These are phyloP conservation scores for Orychophragmus violaceus DNA, from an alignment of 345 rosid species.

Conservation along the genomic window DNA sequence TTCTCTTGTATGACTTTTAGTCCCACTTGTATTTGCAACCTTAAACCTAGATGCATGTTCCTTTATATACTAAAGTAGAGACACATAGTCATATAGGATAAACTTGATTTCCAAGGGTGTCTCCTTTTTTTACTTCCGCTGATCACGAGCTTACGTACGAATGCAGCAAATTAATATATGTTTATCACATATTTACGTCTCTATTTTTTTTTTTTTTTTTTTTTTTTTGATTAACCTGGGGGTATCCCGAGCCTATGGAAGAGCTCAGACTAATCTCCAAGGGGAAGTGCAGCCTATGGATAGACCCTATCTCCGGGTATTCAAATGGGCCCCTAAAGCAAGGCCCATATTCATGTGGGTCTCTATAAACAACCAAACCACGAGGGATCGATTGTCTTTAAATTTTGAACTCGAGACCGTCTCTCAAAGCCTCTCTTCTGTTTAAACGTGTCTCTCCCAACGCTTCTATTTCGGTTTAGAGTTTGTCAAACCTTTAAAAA, in stretches of 20 bases:
- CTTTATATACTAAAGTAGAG: slow-evolving; percentile 12
- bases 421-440: background rate
- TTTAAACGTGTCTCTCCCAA: background rate
- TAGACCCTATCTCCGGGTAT: too few species aligned
- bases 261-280: too few species aligned
- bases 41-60: background rate
- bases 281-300: too few species aligned
- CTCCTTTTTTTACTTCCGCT: background rate
- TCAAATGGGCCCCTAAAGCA: too few species aligned
- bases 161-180: background rate
- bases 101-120: background rate
- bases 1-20: background rate
- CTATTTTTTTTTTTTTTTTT: too few species aligned
- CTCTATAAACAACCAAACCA: background rate
- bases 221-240: too few species aligned
- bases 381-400: background rate
- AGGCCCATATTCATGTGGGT: background rate
- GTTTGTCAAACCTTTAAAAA: background rate
- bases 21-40: background rate
- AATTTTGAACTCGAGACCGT: background rate
- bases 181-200: too few species aligned
- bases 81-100: background rate
- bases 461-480: background rate
- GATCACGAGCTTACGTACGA: background rate
- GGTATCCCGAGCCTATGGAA: too few species aligned